Base-by-base conservation (phyloP, 148 eudicot species). In the Persicaria tinctoria region DNA sequence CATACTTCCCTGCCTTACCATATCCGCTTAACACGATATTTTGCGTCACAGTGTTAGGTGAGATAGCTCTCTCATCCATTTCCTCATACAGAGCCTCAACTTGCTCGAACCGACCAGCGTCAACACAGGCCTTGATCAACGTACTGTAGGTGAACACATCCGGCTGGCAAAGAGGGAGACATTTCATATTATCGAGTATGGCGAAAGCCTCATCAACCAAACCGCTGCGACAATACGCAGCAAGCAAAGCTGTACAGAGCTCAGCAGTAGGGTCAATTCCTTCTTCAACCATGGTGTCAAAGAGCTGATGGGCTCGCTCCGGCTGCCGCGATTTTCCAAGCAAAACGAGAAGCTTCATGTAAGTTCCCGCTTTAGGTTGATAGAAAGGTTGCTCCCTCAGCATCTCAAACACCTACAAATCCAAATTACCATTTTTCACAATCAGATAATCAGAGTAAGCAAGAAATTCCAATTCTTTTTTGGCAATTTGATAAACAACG, bases 331-430 rank as follows among this genome's bases (percentile, higher is more conserved):
- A 87, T 84, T 83, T 90, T 18, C 99, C 99, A 49, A 95, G 96
- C 56, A 95, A 82, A 71, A 90, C 96, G 50, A 95, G 83, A 55
- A 95, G 93, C 78, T 87, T 95, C 94, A 95, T 87, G 81, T 95
- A 95, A 46, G 96, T 90, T 76, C 97, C 96, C 86, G 87, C 92
- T 83, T 89, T 95, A 20, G 97, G 99, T 51, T 92, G 90, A 84
- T 92, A 95, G 75, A 89, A 95, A 5, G 94, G 83, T 73, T 95
- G 99, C 75, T 83, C 85, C 82, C 83, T 90, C 73, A 95, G 90
- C 97, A 89, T 92, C 83, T 90, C 96, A 79, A 95, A 95, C 46
- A 89, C 92, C 99, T 95, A 78, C 17, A 75, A 74, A 49, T 51
- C 44, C 63, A 75, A 82, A 78, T 3, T 46, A 46, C 62, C 49